Evolutionary conservation across 2,329 filamentous ascomycete genomes (phyloP).

Genomic region (Cercospora zeina): DNA sequence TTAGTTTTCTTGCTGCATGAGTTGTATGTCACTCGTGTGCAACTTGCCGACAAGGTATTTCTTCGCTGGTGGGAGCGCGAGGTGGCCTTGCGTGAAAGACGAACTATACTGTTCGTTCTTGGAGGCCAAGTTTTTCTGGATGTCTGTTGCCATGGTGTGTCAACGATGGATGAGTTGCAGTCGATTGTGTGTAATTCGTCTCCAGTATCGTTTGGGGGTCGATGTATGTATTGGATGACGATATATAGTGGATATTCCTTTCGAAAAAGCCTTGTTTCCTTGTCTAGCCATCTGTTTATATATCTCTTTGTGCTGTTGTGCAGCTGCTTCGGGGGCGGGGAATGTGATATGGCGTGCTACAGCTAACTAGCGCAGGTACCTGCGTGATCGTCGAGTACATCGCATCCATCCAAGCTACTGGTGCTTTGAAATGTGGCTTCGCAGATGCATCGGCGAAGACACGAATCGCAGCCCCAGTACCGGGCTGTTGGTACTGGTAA

Average conservation of each 20-base stretch:
- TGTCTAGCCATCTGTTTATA: not conserved
- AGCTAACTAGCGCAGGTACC: constrained; percentile 19
- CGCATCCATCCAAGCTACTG: not conserved
- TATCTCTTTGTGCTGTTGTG: constrained; percentile 11
- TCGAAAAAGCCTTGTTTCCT: not conserved
- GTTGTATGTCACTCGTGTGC: not conserved
- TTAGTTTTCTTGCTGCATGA: not conserved
- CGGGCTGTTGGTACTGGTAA: not conserved
- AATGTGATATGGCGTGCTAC: constrained; percentile 14
- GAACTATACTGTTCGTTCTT: constrained; percentile 60
- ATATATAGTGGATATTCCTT: not conserved
- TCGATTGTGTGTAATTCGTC: not conserved
- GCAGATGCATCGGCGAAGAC: not conserved
- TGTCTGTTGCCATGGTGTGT: constrained; percentile 46
- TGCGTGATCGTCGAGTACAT: not conserved
- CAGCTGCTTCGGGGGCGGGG: constrained; percentile 19
- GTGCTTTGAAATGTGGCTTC: not conserved
- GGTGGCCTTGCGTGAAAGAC: constrained; percentile 64
- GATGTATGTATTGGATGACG: not conserved
- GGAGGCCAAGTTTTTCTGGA: constrained; percentile 57
- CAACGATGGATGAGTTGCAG: not conserved
- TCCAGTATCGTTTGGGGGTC: not conserved
- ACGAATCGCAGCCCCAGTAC: not conserved
- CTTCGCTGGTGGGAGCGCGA: constrained; percentile 68
- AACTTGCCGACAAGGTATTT: constrained; percentile 63